A percentile compares a stretch with the other conserved stretches of the same genome.
These are phyloP conservation scores for Dryas integrifolia DNA, from an alignment of 331 rosid genomes.

Conservation along the genomic window DNA sequence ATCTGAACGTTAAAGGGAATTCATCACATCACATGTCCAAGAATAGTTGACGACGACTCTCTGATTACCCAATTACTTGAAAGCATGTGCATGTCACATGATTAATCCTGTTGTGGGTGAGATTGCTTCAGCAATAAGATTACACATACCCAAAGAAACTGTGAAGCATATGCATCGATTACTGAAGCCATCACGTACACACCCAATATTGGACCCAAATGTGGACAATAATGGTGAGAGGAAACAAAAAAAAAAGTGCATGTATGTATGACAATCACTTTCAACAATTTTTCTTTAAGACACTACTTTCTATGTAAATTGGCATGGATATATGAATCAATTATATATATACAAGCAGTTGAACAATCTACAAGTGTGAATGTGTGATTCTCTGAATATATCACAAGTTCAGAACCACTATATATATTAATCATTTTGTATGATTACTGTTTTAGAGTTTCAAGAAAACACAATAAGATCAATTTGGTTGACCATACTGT, in stretches of 20 bases:
- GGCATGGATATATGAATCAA: too few species aligned
- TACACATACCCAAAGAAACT: background rate
- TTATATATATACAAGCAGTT: too few species aligned
- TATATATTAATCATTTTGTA: background rate
- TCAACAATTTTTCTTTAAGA: background rate
- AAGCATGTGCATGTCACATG: slow-evolving; percentile 9
- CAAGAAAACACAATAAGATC: background rate
- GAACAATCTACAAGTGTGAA: too few species aligned
- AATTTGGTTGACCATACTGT: background rate
- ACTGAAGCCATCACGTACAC: background rate
- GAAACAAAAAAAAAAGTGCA: background rate
- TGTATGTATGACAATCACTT: background rate
- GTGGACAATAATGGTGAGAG: background rate
- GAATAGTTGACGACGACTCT: slow-evolving; percentile 1
- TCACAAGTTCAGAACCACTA: background rate
- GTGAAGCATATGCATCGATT: background rate
- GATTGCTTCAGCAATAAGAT: background rate
- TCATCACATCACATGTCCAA: slow-evolving; percentile 7
- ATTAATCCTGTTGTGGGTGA: background rate
- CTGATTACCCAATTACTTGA: slow-evolving; percentile 1
- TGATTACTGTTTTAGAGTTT: background rate
- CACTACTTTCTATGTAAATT: too few species aligned
- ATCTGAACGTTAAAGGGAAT: slow-evolving; percentile 9
- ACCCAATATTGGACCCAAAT: background rate
- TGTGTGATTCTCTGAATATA: background rate